phyloP scores from a whole-genome alignment of 2,329 filamentous ascomycete genomes.

The Microdochium trichocladiopsis region DNA sequence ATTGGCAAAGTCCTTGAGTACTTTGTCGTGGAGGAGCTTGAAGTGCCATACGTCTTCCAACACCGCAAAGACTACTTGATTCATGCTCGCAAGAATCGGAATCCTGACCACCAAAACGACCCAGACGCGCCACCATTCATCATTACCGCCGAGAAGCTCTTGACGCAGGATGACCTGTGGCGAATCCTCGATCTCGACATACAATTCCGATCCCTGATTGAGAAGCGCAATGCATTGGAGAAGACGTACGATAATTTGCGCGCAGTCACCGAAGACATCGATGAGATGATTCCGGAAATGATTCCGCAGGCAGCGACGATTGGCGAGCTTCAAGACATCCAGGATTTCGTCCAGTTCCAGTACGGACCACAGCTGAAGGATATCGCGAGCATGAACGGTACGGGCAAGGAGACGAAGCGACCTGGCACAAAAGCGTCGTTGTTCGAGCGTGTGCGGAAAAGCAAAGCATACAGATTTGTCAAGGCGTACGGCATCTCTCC shows the following conservation, averaged over 20 bases:
- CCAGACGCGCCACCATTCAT: slow-evolving; percentile 66
- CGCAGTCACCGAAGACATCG: slow-evolving; percentile 52
- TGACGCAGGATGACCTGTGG: slow-evolving; percentile 93
- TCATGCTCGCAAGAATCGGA: slow-evolving; percentile 66
- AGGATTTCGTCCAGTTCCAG: slow-evolving; percentile 94
- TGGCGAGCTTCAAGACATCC: slow-evolving; percentile 93
- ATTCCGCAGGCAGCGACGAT: slow-evolving; percentile 74
- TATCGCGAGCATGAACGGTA: slow-evolving; percentile 55
- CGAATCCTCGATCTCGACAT: slow-evolving; percentile 90
- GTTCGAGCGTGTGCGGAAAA: slow-evolving; percentile 77
- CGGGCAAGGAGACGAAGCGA: slow-evolving; percentile 63
- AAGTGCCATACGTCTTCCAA: slow-evolving; percentile 96
- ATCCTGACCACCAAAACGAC: slow-evolving; percentile 55
- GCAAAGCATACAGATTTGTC: slow-evolving; percentile 75
- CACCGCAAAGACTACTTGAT: slow-evolving; percentile 98
- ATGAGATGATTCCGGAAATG: slow-evolving; percentile 75
- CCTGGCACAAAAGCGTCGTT: slow-evolving; percentile 76
- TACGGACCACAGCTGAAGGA: slow-evolving; percentile 83
- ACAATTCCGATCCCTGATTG: slow-evolving; percentile 86
- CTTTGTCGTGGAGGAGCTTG: slow-evolving; percentile 87
- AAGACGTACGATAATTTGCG: slow-evolving; percentile 71
- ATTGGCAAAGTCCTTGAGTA: slow-evolving; percentile 92
- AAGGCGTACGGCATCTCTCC: slow-evolving; percentile 85
- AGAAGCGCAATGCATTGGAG: slow-evolving; percentile 83
- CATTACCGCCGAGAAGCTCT: slow-evolving; percentile 75